A percentile compares a stretch with the other conserved stretches of the same genome.
These are phyloP conservation scores for Elongisporangium senticosum DNA, from an alignment of 352 stramenopile species.

Conservation along the genomic window DNA sequence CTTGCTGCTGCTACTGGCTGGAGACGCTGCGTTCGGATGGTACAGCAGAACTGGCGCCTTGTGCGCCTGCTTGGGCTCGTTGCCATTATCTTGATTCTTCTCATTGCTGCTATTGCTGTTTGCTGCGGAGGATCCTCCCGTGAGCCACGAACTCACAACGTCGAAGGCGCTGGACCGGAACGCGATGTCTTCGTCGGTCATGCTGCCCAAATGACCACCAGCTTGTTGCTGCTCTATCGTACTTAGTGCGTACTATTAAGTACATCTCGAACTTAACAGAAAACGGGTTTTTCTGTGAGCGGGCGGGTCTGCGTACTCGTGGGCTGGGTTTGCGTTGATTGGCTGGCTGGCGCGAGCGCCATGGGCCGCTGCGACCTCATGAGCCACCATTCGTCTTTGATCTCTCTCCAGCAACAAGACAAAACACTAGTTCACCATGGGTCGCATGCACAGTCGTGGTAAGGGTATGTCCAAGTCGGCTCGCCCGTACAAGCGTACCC, in stretches of 20 bases:
- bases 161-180: slow-evolving; percentile 52
- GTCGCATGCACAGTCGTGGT: slow-evolving; percentile 97
- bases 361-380: slow-evolving; percentile 6
- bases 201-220: slow-evolving; percentile 14
- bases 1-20: neutral
- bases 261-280: neutral
- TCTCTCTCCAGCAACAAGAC: slow-evolving; percentile 49
- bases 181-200: slow-evolving; percentile 43
- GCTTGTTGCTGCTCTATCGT: slow-evolving; percentile 4
- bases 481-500: slow-evolving; percentile 98
- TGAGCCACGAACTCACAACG: slow-evolving; percentile 62
- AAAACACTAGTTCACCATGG: slow-evolving; percentile 84
- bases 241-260: neutral
- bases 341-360: slow-evolving; percentile 8
- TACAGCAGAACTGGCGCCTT: slow-evolving; percentile 1
- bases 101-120: slow-evolving; percentile 7
- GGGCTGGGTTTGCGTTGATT: slow-evolving; percentile 19
- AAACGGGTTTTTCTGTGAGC: slow-evolving; percentile 2
- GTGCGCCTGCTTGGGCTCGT: slow-evolving; percentile 27
- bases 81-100: neutral
- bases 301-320: neutral
- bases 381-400: slow-evolving; percentile 44
- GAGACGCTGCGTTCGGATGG: neutral
- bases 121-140: slow-evolving; percentile 18
- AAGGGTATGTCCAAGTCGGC: slow-evolving; percentile 99